Conservation (phyloP, 2,329 filamentous ascomycete genomes). For the Fusarium fracticaudum region DNA sequence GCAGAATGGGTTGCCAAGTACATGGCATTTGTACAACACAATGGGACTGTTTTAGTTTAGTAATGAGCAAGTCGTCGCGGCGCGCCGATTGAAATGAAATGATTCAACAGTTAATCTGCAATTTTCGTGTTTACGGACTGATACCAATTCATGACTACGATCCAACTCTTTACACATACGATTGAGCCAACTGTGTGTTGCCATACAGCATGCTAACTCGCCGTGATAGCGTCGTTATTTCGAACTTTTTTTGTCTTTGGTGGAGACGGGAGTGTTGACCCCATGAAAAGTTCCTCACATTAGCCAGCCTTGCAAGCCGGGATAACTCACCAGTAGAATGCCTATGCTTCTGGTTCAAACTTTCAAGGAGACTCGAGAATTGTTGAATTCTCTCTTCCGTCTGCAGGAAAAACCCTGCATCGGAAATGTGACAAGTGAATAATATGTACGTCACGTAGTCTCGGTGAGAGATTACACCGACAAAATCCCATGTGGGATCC, state of each 20-base stretch:
- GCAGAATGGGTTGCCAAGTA: slow-evolving; percentile 35
- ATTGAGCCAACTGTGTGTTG: neutral
- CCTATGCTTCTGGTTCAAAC: neutral
- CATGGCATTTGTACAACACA: slow-evolving; percentile 44
- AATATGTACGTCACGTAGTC: neutral
- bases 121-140: neutral
- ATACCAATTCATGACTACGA: neutral
- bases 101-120: slow-evolving; percentile 34
- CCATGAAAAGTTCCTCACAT: slow-evolving; percentile 13
- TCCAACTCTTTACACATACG: neutral
- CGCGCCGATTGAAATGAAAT: slow-evolving; percentile 39
- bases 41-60: slow-evolving; percentile 43
- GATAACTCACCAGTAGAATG: neutral
- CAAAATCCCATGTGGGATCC: slow-evolving; percentile 9
- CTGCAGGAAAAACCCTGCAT: neutral
- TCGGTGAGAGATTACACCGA: slow-evolving; percentile 37
- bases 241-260: neutral
- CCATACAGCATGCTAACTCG: neutral
- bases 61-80: slow-evolving; percentile 43
- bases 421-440: neutral
- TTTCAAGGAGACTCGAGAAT: neutral
- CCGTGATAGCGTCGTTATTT: neutral
- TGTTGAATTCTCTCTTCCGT: neutral
- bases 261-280: slow-evolving; percentile 23
- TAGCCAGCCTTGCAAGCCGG: neutral